Evolutionary conservation across 2,329 filamentous ascomycete genomes (phyloP).

Genomic region (Alternaria infectoria): DNA sequence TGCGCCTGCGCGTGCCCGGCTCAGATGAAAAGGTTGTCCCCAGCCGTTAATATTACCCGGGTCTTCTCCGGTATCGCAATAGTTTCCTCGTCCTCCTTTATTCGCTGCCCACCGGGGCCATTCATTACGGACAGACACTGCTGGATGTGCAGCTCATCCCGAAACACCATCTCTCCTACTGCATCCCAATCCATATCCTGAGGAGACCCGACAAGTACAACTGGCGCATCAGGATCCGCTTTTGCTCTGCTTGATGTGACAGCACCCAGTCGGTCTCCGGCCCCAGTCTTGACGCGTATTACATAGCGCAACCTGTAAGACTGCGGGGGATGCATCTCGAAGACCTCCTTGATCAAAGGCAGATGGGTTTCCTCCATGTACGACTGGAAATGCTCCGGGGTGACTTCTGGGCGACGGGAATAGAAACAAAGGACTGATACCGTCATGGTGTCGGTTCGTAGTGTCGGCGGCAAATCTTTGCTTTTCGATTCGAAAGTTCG

Average conservation of each 20-base stretch:
- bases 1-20: background rate
- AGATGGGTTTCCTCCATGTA: slow-evolving; percentile 25
- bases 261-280: slow-evolving; percentile 26
- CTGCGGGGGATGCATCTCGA: slow-evolving; percentile 14
- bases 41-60: slow-evolving; percentile 20
- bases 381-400: slow-evolving; percentile 20
- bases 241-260: slow-evolving; percentile 15
- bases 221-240: slow-evolving; percentile 19
- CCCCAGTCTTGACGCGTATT: slow-evolving; percentile 20
- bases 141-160: slow-evolving; percentile 33
- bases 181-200: slow-evolving; percentile 27
- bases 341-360: slow-evolving; percentile 24
- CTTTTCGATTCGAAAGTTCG: background rate
- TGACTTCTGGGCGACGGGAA: slow-evolving; percentile 24
- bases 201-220: slow-evolving; percentile 26
- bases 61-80: slow-evolving; percentile 22
- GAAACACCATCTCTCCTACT: slow-evolving; percentile 26
- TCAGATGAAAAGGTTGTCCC: background rate
- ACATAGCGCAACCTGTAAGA: slow-evolving; percentile 18
- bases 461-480: background rate
- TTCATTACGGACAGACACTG: slow-evolving; percentile 26
- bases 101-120: slow-evolving; percentile 15
- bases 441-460: slow-evolving; percentile 12
- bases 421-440: slow-evolving; percentile 22
- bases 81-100: slow-evolving; percentile 30